Evolutionary conservation across 805 yeast genomes (phyloP).

Genomic region (Lipomyces kockii): DNA sequence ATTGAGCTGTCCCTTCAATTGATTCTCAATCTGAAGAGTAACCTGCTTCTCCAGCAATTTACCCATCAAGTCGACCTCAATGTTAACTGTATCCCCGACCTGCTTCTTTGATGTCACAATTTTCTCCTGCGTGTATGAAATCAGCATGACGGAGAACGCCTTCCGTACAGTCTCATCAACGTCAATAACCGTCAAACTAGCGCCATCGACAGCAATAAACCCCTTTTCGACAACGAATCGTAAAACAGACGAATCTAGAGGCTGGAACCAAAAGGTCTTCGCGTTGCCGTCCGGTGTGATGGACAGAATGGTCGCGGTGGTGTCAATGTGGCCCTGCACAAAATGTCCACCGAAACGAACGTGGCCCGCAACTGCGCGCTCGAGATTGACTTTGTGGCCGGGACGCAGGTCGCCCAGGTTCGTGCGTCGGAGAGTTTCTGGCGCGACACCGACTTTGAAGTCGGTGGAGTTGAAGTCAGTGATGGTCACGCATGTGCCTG

Average conservation of each 20-base stretch:
- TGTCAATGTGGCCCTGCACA: constrained; percentile 97
- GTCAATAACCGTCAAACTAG: constrained; percentile 82
- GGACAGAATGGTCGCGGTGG: constrained; percentile 68
- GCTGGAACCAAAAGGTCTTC: constrained; percentile 74
- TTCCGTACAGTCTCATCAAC: constrained; percentile 60
- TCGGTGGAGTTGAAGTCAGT: constrained; percentile 66
- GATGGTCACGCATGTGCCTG: constrained; percentile 80
- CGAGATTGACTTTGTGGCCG: constrained; percentile 78
- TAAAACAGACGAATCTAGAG: constrained; percentile 48
- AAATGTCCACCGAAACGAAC: constrained; percentile 95
- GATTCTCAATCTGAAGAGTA: constrained; percentile 50
- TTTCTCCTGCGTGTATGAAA: constrained; percentile 83
- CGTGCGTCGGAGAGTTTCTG: constrained; percentile 85
- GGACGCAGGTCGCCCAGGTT: constrained; percentile 64
- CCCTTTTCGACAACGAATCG: constrained; percentile 93
- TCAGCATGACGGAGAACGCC: constrained; percentile 82
- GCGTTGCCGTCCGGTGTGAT: constrained; percentile 71
- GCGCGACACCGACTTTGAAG: constrained; percentile 91
- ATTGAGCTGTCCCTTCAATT: constrained; percentile 56
- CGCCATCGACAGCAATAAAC: constrained; percentile 89
- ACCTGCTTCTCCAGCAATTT: constrained; percentile 90
- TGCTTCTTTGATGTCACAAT: constrained; percentile 70
- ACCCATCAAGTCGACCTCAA: constrained; percentile 95
- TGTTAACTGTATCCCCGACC: constrained; percentile 71
- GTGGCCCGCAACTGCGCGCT: constrained; percentile 84